Conservation (phyloP, 768 basidiomycete genomes). For the Leccinellum albellum region DNA sequence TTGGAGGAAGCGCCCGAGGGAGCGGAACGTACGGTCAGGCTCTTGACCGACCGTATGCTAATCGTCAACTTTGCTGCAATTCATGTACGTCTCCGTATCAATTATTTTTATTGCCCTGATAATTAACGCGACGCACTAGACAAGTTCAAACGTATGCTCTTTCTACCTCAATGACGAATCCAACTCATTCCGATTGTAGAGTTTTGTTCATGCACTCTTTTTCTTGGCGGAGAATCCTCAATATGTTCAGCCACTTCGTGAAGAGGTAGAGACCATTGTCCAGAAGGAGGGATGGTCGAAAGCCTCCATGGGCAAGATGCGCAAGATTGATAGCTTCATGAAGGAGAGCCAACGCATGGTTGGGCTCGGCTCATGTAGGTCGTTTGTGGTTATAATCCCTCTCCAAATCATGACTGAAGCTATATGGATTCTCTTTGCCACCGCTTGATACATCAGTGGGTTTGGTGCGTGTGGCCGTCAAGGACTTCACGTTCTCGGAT, state of each 20-base stretch:
- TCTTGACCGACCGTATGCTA: not conserved
- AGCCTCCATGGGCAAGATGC: not conserved
- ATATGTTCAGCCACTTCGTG: not conserved
- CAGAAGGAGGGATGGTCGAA: not conserved
- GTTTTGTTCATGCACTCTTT: not conserved
- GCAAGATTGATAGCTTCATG: not conserved
- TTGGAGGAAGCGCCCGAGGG: not conserved
- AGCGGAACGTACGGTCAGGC: not conserved
- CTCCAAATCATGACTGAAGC: not conserved
- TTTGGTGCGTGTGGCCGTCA: slow-evolving; percentile 31
- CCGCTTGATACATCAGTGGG: slow-evolving; percentile 22
- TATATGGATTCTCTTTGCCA: not conserved
- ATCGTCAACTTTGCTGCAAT: not conserved
- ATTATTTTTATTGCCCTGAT: not conserved
- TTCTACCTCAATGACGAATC: not conserved
- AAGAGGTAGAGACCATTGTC: not conserved
- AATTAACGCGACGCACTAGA: not conserved
- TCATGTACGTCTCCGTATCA: slow-evolving; percentile 12
- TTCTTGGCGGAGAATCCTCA: not conserved
- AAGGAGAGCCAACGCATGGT: not conserved
- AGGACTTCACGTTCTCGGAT: slow-evolving; percentile 35
- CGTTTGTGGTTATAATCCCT: too few relatives aligned
- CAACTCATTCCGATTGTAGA: not conserved
- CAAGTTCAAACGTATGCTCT: not conserved
- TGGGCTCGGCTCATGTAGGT: slow-evolving; percentile 17